Base-by-base conservation (phyloP, 768 basidiomycete genomes). In the Serendipita sp. region DNA sequence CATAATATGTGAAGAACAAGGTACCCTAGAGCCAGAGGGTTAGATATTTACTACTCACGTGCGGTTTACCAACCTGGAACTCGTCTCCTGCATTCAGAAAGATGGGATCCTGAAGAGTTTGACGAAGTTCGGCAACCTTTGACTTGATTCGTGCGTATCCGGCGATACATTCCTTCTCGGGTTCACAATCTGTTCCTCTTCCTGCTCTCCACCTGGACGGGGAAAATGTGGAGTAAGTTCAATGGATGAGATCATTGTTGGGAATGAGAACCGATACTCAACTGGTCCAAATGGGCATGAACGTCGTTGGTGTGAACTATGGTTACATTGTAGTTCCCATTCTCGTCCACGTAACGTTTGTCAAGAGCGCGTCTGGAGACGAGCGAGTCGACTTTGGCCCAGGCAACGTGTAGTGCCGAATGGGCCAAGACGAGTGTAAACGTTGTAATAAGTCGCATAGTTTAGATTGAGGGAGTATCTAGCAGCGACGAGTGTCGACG, bases 41-140 rank as follows among this genome's bases (percentile, higher is more conserved):
- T 36, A 23, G 32, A 10, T 23, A 13, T 23, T 23, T 23, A 23
- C 23, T 23, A 23, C 23, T 23, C 23, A 23, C 23, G 23, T 67
- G 15, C n/a, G 23, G 23, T 23, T 23, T 23, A 23, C 23, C 23
- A 23, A 72, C 71, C 63, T 74, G 78, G 68, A 78, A 79, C 68
- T 80, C 79, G 67, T 80, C 78, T 3, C 79, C 79, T 52, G 76
- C 74, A 68, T 79, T 77, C 54, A 79, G 67, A 65, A 79, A 74
- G 2, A 80, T 66, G 5, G 73, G 75, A 69, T 79, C 75, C 28
- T 72, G 68, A 34, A 72, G 73, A 8, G 66, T 68, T 3, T 69
- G 69, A 35, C 78, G 69, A 2, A 72, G 69, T 52, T 70, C 68
- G 36, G 77, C 72, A 54, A 78, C 70, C 34, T 74, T 72, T 28